Percentiles rank a stretch among this genome's conserved stretches.
These are phyloP conservation scores for Termitomyces sp. DNA, from an alignment of 768 basidiomycete genomes.

Conservation along the genomic window DNA sequence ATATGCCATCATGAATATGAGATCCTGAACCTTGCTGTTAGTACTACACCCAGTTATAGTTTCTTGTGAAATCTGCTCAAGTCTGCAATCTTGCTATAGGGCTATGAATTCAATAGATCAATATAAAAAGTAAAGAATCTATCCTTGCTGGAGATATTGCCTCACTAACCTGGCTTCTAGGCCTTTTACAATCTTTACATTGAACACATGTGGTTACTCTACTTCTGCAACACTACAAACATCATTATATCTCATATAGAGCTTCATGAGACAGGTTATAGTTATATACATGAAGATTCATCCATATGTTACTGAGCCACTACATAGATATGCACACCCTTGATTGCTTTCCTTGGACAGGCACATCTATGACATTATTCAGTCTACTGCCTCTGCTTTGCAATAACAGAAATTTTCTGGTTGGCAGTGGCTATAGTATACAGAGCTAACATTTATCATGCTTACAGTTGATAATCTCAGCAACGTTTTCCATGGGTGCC, in stretches of 20 bases:
- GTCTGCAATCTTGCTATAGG: constrained; percentile 47
- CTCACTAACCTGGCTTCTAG: constrained; percentile 24
- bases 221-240: constrained; percentile 97
- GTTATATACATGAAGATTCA: constrained; percentile 94
- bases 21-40: too few relatives aligned
- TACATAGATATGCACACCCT: background rate
- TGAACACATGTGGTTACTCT: constrained; percentile 98
- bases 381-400: constrained; percentile 93
- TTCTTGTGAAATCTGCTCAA: background rate
- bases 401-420: constrained; percentile 88
- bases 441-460: background rate
- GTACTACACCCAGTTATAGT: too few relatives aligned
- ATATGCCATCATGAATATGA: too few relatives aligned
- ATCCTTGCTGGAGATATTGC: background rate
- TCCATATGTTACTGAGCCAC: constrained; percentile 42
- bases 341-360: constrained; percentile 26
- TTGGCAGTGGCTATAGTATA: constrained; percentile 82
- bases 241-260: constrained; percentile 96
- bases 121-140: constrained; percentile 72
- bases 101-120: constrained; percentile 90
- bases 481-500: constrained; percentile 91
- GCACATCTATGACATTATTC: constrained; percentile 96
- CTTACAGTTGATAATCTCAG: constrained; percentile 74
- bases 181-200: constrained; percentile 93
- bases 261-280: constrained; percentile 97